Evolutionary conservation across 768 basidiomycete genomes (phyloP), one percentile per base, ranked within the genome.

Genomic region (Daedaleopsis sinensis): DNA sequence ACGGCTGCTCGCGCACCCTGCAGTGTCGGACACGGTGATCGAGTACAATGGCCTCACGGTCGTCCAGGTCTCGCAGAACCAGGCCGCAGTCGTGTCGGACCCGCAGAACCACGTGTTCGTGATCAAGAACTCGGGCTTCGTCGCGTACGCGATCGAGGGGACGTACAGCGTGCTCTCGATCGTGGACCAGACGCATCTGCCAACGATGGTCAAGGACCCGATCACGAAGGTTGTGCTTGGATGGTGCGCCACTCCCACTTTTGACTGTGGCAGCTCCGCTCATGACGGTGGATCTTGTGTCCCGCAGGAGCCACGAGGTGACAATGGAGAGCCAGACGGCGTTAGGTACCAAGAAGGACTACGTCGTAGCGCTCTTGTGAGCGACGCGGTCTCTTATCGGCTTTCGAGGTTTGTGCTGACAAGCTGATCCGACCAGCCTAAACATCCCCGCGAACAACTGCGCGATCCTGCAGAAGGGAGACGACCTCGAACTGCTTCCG

Each of bases 41-140:
- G 85, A 88, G 64, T 93, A 93, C 71, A 81, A 86, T 52, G 92
- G 92, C 52, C 76, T 94, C 61, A 91, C 89, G 0, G 80, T 90
- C n/a, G 91, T 94, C 0, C 92, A 94, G 69, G 93, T 93, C 21
- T 90, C 90, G 0, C 92, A 93, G 77, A 94, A 94, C 68, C 86
- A 88, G 75, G 79, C 89, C 3, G 90, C 91, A 0, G 88, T 91
- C 35, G 79, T 91, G 46, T 91, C 89, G 0, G 90, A 92, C 68
- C 90, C 89, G 37, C 36, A 80, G 76, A 93, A 93, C 62, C 86
- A 84, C 38, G 84, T 93, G 24, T 93, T 94, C 69, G 88, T 94
- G 18, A 78, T 93, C 67, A 90, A 88, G 72, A 89, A 91, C 68
- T 78, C 84, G 37, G 90, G 90, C 11, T 91, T 93, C 63, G 90